Evolutionary conservation across 176 grass and related monocot genomes (phyloP).

Genomic region (Thinopyrum elongatum): DNA sequence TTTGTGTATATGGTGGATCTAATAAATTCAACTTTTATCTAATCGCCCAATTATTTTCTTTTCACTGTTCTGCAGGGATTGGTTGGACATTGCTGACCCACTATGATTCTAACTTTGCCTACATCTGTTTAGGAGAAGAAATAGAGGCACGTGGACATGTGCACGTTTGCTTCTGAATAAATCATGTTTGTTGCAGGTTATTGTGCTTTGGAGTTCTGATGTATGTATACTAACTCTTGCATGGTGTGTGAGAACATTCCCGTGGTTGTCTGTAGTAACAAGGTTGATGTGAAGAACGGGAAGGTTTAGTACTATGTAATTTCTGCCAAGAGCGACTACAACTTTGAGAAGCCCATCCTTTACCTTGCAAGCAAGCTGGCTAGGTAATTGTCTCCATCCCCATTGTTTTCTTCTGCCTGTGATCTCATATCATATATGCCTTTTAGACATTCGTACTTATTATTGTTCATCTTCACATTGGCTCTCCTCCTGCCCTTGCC

Average conservation of each 20-base stretch:
- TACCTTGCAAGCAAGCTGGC: conserved; percentile 71
- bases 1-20: too few species aligned
- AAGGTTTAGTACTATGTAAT: conserved; percentile 58
- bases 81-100: too few species aligned
- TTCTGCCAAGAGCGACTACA: conserved; percentile 89
- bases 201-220: background rate
- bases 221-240: background rate
- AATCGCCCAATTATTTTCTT: too few species aligned
- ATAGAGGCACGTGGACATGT: conserved; percentile 60
- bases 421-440: background rate
- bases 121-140: too few species aligned
- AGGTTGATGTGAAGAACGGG: conserved; percentile 65
- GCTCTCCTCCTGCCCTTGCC: too few species aligned
- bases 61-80: too few species aligned
- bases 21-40: too few species aligned
- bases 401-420: background rate
- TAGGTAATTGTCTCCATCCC: conserved; percentile 34
- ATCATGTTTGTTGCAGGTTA: background rate
- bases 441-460: background rate
- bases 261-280: conserved; percentile 67
- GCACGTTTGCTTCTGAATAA: conserved; percentile 36
- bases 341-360: conserved; percentile 85
- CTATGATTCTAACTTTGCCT: too few species aligned
- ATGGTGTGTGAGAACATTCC: conserved; percentile 87
- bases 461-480: background rate